Percentiles rank a stretch among this genome's conserved stretches.
Evolutionary conservation across 2,329 filamentous ascomycete genomes (phyloP).

Genomic region (Elsinoe arachidis): DNA sequence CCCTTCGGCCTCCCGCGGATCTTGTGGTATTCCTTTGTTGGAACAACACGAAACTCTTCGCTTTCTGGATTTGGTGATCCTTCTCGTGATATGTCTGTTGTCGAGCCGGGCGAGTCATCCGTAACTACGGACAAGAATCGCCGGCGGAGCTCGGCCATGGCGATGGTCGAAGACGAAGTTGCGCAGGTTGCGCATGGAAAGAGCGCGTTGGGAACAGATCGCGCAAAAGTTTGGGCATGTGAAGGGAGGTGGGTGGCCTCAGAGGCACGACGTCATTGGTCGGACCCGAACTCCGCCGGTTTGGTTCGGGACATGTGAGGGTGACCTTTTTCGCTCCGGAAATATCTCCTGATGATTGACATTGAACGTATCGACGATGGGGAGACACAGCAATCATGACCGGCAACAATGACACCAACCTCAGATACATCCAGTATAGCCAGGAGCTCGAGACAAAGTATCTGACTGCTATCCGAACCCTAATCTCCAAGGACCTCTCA

Average conservation of each 20-base stretch:
- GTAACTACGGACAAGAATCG: conserved; percentile 27
- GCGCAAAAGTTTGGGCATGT: conserved; percentile 1
- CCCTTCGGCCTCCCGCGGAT: conserved; percentile 29
- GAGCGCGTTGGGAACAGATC: background rate
- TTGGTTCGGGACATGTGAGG: background rate
- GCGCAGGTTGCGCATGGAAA: background rate
- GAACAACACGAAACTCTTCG: conserved; percentile 44
- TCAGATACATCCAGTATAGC: conserved; percentile 39
- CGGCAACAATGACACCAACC: conserved; percentile 29
- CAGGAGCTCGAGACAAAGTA: conserved; percentile 53
- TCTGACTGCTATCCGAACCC: conserved; percentile 75
- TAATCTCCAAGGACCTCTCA: conserved; percentile 93
- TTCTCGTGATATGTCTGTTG: conserved; percentile 32
- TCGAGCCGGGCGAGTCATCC: conserved; percentile 16
- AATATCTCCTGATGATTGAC: background rate
- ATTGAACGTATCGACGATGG: background rate
- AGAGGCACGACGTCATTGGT: conserved; percentile 6
- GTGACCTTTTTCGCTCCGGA: background rate
- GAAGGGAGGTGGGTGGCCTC: background rate
- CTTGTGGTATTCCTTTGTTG: conserved; percentile 41
- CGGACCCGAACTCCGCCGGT: background rate
- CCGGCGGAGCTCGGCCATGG: conserved; percentile 27
- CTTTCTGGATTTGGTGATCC: conserved; percentile 28
- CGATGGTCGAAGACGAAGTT: background rate
- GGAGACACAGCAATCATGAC: conserved; percentile 4